These are phyloP conservation scores for Calonectria leucothoes DNA, from an alignment of 2,329 filamentous ascomycete species.

Conservation along the genomic window DNA sequence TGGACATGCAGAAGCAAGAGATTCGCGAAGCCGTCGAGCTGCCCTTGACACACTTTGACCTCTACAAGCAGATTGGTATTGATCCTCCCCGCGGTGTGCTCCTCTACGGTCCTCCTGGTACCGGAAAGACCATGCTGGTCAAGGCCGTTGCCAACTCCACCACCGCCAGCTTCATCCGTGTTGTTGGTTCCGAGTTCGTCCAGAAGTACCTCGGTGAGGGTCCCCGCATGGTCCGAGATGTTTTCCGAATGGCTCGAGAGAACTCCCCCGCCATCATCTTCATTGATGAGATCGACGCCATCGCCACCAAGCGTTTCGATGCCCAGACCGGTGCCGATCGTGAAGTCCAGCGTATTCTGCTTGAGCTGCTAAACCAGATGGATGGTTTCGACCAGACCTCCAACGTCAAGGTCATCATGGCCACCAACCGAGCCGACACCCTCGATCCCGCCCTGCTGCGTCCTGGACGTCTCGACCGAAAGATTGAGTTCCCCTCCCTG, in stretches of 20 bases:
- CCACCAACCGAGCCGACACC: slow-evolving; percentile 97
- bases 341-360: slow-evolving; percentile 97
- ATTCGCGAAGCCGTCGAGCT: slow-evolving; percentile 98
- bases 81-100: slow-evolving; percentile 96
- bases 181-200: slow-evolving; percentile 98
- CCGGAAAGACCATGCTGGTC: slow-evolving; percentile 96
- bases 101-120: slow-evolving; percentile 95
- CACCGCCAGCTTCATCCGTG: slow-evolving; percentile 97
- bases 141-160: slow-evolving; percentile 99
- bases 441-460: slow-evolving; percentile 94
- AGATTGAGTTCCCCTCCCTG: slow-evolving; percentile 98
- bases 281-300: slow-evolving; percentile 99
- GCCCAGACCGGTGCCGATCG: slow-evolving; percentile 97
- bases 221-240: slow-evolving; percentile 97
- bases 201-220: slow-evolving; percentile 99
- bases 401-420: slow-evolving; percentile 99
- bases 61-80: slow-evolving; percentile 99
- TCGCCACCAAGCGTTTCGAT: slow-evolving; percentile 99
- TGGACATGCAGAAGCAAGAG: slow-evolving; percentile 99
- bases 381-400: slow-evolving; percentile 99
- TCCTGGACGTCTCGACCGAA: slow-evolving; percentile 94
- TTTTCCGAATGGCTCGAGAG: slow-evolving; percentile 98
- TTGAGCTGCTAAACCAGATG: slow-evolving; percentile 99
- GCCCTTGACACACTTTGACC: slow-evolving; percentile 95
- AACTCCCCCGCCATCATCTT: slow-evolving; percentile 99